These are phyloP conservation scores for Candida nonsorbophila DNA, from an alignment of 805 yeast species.

Conservation along the genomic window DNA sequence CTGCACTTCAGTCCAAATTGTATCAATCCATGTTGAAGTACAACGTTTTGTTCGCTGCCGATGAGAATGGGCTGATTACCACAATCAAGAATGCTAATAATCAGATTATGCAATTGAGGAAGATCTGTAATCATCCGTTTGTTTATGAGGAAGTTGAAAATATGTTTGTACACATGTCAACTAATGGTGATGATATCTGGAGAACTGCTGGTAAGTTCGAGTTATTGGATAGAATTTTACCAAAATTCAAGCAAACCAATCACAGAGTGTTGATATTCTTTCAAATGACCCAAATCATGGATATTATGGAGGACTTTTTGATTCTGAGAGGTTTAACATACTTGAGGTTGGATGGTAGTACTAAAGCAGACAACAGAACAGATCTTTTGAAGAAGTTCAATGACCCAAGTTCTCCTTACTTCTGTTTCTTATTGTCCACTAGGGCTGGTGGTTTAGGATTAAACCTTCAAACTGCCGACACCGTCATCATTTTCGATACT, in stretches of 20 bases:
- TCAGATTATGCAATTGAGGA: constrained; percentile 79
- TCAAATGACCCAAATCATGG: constrained; percentile 90
- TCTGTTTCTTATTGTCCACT: constrained; percentile 73
- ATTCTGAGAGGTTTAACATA: constrained; percentile 63
- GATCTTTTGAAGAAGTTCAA: constrained; percentile 68
- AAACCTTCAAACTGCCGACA: constrained; percentile 83
- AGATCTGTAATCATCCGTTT: constrained; percentile 84
- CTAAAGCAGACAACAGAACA: constrained; percentile 82
- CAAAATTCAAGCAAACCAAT: constrained; percentile 68
- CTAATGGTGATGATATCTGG: constrained; percentile 63
- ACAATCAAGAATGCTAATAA: constrained; percentile 72
- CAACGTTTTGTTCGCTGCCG: constrained; percentile 64
- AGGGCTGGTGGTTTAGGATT: constrained; percentile 90
- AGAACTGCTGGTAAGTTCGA: constrained; percentile 80
- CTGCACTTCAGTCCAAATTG: constrained; percentile 63
- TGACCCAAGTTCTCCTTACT: constrained; percentile 70
- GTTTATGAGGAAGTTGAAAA: constrained; percentile 80
- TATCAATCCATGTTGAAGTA: constrained; percentile 76
- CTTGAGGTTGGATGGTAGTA: constrained; percentile 75
- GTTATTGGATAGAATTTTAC: constrained; percentile 65
- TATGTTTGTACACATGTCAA: constrained; percentile 56
- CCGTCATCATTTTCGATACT: constrained; percentile 80
- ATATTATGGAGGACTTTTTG: constrained; percentile 80
- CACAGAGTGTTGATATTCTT: constrained; percentile 79
- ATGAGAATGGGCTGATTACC: constrained; percentile 52